Base-by-base conservation (phyloP, 179 eudicot species). In the Patellifolia procumbens region DNA sequence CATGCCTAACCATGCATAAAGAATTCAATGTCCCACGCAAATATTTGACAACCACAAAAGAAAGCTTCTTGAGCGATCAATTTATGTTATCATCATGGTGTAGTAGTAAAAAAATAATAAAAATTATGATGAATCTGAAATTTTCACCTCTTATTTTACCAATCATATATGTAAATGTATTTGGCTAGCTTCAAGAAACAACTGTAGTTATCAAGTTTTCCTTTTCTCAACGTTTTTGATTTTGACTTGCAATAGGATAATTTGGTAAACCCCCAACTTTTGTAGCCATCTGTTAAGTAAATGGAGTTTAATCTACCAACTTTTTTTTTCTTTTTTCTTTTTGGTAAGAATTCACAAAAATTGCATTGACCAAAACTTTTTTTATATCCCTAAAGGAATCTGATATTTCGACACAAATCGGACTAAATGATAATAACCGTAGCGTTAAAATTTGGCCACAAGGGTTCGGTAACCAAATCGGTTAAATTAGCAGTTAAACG, bases 21-120 rank as follows among this genome's bases (percentile, higher is more conserved):
- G n/a, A 17, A 56, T 63, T 55, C 56, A 39, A 52, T 73, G 72
- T 37, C 79, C 83, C 77, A 76, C 73, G 43, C 74, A 70, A 74
- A 79, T 79, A 68, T 79, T 74, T 68, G 62, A 74, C 82, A 74
- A 74, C 82, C 69, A 66, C 61, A 79, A 56, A 67, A 66, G 39
- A n/a, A 74, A 74, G 39, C 48, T 53, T 55, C 34, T 49, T 24
- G 43, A 67, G 65, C 42, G 6, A 74, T 72, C 26, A 16, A 68
- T 34, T 60, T 73, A 53, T 49, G 55, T 61, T 60, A 74, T 62
- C 66, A 72, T 81, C 37, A 81, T 76, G 13, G 62, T 75, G 32
- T 43, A 12, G 35, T 10, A 43, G 4, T 45, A 43, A 1, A 45
- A 3, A 45, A 24, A 68, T 73, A 32, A 20, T 32, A 29, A 34